These are phyloP conservation scores for Pseudopithomyces chartarum DNA, from an alignment of 2,329 filamentous ascomycete genomes.

Conservation along the genomic window DNA sequence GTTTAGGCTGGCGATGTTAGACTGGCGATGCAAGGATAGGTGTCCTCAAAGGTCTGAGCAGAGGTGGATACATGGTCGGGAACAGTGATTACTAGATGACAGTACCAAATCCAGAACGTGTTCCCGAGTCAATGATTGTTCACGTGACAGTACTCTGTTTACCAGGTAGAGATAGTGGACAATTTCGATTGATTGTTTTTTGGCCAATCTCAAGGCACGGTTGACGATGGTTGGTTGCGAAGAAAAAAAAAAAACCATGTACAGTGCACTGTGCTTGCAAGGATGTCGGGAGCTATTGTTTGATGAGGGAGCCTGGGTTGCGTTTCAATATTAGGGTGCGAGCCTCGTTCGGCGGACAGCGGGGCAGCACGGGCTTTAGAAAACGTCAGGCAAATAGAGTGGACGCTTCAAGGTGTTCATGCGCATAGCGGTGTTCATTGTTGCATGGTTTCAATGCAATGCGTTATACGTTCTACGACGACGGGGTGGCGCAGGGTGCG, in stretches of 20 bases:
- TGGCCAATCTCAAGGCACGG: too few species aligned
- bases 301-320: slow-evolving; percentile 1
- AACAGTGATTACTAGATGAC: too few species aligned
- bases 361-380: neutral
- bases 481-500: neutral
- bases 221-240: neutral
- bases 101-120: too few species aligned
- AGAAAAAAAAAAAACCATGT: too few species aligned
- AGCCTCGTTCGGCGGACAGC: neutral
- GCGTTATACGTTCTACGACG: neutral
- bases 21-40: too few species aligned
- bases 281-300: neutral
- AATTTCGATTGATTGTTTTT: too few species aligned
- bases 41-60: too few species aligned
- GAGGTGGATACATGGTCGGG: too few species aligned
- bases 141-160: too few species aligned
- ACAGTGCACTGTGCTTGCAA: neutral
- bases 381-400: slow-evolving; percentile 16
- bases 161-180: too few species aligned
- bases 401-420: slow-evolving; percentile 1
- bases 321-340: neutral
- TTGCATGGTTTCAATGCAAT: neutral
- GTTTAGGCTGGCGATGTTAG: too few species aligned
- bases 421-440: neutral
- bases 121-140: too few species aligned